phyloP scores from a whole-genome alignment of 2,329 filamentous ascomycete species.

The Xylaria sp. region DNA sequence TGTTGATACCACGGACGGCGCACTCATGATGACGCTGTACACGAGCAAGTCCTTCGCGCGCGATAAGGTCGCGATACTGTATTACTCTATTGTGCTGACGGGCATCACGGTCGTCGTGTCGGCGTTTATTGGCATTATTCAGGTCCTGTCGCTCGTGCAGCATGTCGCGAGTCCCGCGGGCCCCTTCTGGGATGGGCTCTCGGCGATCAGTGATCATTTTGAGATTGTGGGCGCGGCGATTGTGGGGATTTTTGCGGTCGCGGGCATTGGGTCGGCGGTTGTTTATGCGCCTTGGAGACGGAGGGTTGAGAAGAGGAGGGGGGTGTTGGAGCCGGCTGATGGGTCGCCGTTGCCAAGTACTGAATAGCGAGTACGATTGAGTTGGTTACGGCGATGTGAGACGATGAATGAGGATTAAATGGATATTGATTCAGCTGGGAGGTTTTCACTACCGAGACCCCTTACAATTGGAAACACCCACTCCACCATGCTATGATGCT shows the following conservation, averaged over 20 bases:
- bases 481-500: conserved; percentile 5
- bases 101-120: conserved; percentile 78
- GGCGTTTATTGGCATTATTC: conserved; percentile 77
- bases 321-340: no score
- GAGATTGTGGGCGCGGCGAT: conserved; percentile 83
- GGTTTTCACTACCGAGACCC: not conserved
- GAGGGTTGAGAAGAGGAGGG: conserved; percentile 36
- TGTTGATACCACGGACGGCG: conserved; percentile 86
- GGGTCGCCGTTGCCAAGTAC: not conserved
- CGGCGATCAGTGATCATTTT: conserved; percentile 69
- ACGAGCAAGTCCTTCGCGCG: conserved; percentile 71
- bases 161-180: conserved; percentile 71
- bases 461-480: not conserved
- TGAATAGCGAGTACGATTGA: not conserved
- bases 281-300: conserved; percentile 75
- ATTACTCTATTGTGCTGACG: conserved; percentile 87
- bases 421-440: not conserved
- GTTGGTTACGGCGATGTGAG: not conserved
- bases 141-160: conserved; percentile 71
- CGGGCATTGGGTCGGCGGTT: conserved; percentile 67
- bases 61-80: conserved; percentile 83
- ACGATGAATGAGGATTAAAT: not conserved
- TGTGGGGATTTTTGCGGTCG: conserved; percentile 75
- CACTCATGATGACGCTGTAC: conserved; percentile 92
- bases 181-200: conserved; percentile 86